phyloP scores from a whole-genome alignment of 2,329 filamentous ascomycete species.

The Grosmannia serpens region DNA sequence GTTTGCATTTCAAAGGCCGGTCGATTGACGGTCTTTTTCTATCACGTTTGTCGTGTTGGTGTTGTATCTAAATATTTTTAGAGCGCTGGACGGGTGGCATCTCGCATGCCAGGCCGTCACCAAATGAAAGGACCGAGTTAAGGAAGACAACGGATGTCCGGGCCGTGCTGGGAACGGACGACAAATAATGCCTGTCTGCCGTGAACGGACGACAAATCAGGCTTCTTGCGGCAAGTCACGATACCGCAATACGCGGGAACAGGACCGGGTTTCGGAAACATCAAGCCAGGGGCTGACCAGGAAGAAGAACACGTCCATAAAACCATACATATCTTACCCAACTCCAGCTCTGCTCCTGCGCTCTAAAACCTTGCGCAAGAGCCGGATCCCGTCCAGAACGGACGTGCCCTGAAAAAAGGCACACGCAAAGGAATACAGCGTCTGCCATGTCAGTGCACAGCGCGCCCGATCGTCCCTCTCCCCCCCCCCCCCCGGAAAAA shows the following conservation, averaged over 20 bases:
- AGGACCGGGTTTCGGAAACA: too few relatives aligned
- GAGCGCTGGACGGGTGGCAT: background rate
- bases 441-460: background rate
- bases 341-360: background rate
- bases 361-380: background rate
- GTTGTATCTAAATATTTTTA: background rate
- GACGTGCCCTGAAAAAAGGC: background rate
- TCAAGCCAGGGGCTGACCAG: background rate
- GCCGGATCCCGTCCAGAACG: background rate
- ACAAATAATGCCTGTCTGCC: too few relatives aligned
- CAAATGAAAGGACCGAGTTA: background rate
- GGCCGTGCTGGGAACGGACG: too few relatives aligned
- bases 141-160: too few relatives aligned
- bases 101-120: background rate
- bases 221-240: too few relatives aligned
- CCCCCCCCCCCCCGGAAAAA: too few relatives aligned
- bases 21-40: background rate
- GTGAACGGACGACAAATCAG: too few relatives aligned
- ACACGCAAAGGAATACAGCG: background rate
- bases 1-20: constrained; percentile 2
- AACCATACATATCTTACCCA: background rate
- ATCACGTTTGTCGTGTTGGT: background rate
- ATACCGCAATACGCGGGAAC: too few relatives aligned
- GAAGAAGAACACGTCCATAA: background rate
- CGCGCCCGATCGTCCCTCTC: too few relatives aligned